These are phyloP conservation scores for Neurospora cerealis DNA, from an alignment of 495 filamentous ascomycete species.

Conservation along the genomic window DNA sequence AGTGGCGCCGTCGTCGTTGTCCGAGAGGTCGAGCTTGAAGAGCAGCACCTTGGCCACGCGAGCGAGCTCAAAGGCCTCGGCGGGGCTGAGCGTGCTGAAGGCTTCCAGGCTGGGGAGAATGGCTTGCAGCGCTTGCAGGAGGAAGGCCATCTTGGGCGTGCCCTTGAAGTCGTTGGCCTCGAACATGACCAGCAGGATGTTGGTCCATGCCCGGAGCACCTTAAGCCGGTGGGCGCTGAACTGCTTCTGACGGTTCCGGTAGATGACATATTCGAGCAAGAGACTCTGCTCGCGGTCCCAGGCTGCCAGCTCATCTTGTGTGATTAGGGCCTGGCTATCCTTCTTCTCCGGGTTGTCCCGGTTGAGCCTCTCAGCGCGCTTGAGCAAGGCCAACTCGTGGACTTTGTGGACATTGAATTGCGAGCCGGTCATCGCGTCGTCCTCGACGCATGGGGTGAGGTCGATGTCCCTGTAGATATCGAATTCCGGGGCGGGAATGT, in stretches of 20 bases:
- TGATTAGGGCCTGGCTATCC: constrained; percentile 37
- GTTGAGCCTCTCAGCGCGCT: constrained; percentile 35
- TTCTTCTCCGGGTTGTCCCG: constrained; percentile 4
- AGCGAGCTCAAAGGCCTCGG: constrained; percentile 63
- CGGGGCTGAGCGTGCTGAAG: constrained; percentile 51
- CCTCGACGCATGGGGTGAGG: constrained; percentile 46
- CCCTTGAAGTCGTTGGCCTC: constrained; percentile 65
- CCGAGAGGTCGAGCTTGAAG: constrained; percentile 53
- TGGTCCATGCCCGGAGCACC: constrained; percentile 69
- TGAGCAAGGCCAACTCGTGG: constrained; percentile 52
- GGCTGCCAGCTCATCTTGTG: constrained; percentile 45
- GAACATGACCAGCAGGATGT: constrained; percentile 68
- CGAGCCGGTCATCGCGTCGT: constrained; percentile 35
- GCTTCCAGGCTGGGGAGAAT: constrained; percentile 77
- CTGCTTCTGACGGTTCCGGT: constrained; percentile 53
- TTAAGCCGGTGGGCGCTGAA: constrained; percentile 49
- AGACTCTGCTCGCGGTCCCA: constrained; percentile 48
- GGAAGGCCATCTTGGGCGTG: constrained; percentile 57
- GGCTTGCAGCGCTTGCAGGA: constrained; percentile 74
- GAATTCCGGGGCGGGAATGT: constrained; percentile 37
- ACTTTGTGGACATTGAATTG: constrained; percentile 52
- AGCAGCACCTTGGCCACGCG: constrained; percentile 67
- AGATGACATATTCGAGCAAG: constrained; percentile 46
- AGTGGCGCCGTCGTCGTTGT: constrained; percentile 28
- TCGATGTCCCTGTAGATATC: constrained; percentile 51